Percentiles rank a stretch among this genome's conserved stretches.
Evolutionary conservation across 2,329 filamentous ascomycete genomes (phyloP).

Genomic region (Pezicula rhizophila): DNA sequence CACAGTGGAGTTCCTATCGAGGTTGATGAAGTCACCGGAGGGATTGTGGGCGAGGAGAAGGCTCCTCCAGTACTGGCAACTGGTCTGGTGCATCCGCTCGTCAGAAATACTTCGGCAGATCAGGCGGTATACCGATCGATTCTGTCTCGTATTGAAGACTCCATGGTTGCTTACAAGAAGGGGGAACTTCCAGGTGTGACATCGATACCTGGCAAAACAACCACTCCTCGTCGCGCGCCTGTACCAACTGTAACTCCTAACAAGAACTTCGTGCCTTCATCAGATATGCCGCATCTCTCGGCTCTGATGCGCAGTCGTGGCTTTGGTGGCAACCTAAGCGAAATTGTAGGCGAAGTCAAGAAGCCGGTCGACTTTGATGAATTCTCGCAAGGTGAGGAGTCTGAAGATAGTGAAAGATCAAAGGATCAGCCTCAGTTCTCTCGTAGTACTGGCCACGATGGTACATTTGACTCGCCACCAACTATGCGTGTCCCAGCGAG

Average conservation of each 20-base stretch:
- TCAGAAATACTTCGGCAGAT: conserved; percentile 48
- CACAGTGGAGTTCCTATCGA: conserved; percentile 82
- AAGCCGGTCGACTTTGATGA: conserved; percentile 45
- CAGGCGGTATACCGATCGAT: conserved; percentile 46
- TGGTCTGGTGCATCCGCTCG: conserved; percentile 57
- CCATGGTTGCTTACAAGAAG: conserved; percentile 45
- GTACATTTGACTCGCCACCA: conserved; percentile 30
- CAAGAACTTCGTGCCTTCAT: conserved; percentile 44
- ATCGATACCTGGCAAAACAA: conserved; percentile 34
- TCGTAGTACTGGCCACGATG: conserved; percentile 27
- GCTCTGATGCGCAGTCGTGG: conserved; percentile 56
- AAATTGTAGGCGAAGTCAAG: conserved; percentile 56
- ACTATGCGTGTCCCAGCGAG: conserved; percentile 55
- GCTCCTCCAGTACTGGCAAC: conserved; percentile 15
- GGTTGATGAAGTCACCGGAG: conserved; percentile 47
- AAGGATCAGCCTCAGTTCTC: conserved; percentile 33
- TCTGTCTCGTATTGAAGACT: conserved; percentile 47
- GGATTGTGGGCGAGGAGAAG: conserved; percentile 39
- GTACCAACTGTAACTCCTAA: conserved; percentile 21
- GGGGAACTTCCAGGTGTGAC: conserved; percentile 45
- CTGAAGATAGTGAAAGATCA: conserved; percentile 41
- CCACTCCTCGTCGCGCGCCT: conserved; percentile 10
- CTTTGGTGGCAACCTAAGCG: conserved; percentile 54
- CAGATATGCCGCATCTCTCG: conserved; percentile 62
- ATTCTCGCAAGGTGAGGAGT: conserved; percentile 46